A percentile compares a stretch with the other conserved stretches of the same genome.
Evolutionary conservation across 2,329 filamentous ascomycete species (phyloP).

Genomic region (Colletotrichum kahawae): DNA sequence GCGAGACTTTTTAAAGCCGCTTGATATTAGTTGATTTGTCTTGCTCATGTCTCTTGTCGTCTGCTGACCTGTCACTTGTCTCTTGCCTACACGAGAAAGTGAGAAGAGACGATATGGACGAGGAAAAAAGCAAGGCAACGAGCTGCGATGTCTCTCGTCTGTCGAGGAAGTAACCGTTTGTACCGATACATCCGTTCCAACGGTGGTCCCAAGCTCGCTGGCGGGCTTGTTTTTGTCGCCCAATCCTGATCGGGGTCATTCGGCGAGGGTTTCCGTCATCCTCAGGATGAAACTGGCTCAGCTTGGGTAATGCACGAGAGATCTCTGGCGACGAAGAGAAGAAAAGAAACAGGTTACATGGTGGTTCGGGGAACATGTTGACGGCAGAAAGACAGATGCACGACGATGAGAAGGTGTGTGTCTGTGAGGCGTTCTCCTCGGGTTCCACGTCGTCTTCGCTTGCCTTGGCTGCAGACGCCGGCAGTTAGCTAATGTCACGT

Average conservation of each 20-base stretch:
- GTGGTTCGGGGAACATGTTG: neutral
- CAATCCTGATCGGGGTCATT: neutral
- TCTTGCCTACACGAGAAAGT: constrained; percentile 3
- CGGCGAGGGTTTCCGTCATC: neutral
- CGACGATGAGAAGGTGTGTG: neutral
- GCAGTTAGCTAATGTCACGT: neutral
- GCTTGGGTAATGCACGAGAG: neutral
- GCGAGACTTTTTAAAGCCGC: neutral
- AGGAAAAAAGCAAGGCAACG: neutral
- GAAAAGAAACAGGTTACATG: neutral
- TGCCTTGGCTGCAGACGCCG: neutral
- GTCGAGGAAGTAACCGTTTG: neutral
- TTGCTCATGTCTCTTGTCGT: neutral
- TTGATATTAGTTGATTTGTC: constrained; percentile 11
- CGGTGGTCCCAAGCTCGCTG: neutral
- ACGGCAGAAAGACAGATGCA: neutral
- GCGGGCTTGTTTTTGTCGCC: neutral
- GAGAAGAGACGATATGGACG: neutral
- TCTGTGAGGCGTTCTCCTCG: neutral
- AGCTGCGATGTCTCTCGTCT: neutral
- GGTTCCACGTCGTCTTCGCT: neutral
- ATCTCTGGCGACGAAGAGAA: neutral
- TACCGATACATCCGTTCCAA: constrained; percentile 5
- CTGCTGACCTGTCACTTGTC: constrained; percentile 16
- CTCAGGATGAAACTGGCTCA: constrained; percentile 6